Evolutionary conservation across 139 green algal genomes (phyloP), one percentile per base, ranked within the genome.

Genomic region (Ettlia oleoabundans): DNA sequence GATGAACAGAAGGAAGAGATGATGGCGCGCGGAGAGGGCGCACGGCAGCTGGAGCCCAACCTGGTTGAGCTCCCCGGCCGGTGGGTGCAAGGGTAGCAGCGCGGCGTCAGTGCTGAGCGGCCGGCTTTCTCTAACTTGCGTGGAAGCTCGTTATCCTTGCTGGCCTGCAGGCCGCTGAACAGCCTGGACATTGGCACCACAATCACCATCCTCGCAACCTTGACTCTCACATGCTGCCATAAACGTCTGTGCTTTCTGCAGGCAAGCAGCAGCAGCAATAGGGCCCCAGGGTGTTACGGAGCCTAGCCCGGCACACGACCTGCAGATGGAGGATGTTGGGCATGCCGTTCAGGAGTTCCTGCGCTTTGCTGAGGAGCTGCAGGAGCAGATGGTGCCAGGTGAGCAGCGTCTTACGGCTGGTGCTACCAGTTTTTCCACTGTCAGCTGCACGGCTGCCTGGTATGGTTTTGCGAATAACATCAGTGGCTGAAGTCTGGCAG

Each of bases 321-420:
- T 38, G 3, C 42, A 69, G 62, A 74, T 68, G 32, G 42, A 83
- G 47, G 83, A 82, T 15, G 55, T 85, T 38, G 83, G 70, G 9
- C 67, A 88, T 4, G 70, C 78, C 0, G 26, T 88, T 19, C 76
- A 81, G 24, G 67, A 85, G 18, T 70, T 88, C 9, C 43, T 88
- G 41, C 58, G 68, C 22, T 66, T 84, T 42, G 83, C 83, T 7
- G 83, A 88, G 66, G 52, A 85, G 67, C 66, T 88, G 32, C 83
- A 88, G 32, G 55, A 87, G 47, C 13, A 55, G 42, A 42, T 86
- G 41, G 37, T 52, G 43, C 82, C 82, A 73, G 79, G 68, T 78
- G 65, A 18, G 65, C 26, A 1, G 4, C 3, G 61, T 9, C 24
- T n/a, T 32, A 9, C 26, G 21, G 13, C 22, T 19, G 35, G 61